Percentiles rank a stretch among this genome's conserved stretches.
phyloP scores from a whole-genome alignment of 2,329 filamentous ascomycete species.

The Ophiostoma montium region DNA sequence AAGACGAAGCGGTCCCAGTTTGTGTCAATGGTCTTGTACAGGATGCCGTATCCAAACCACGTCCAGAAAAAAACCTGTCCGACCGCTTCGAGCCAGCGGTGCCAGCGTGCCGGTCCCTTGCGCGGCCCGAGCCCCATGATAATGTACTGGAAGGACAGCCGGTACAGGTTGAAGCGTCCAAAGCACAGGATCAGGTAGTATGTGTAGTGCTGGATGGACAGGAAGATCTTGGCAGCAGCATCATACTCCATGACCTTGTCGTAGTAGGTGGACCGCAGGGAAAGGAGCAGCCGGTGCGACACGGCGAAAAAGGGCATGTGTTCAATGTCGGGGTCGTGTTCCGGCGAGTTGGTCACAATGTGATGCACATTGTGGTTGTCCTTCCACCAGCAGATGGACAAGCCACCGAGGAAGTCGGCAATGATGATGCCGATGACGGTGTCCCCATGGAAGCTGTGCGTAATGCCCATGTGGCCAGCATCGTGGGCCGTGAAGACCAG shows the following conservation, averaged over 20 bases:
- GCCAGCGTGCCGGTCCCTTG: slow-evolving; percentile 70
- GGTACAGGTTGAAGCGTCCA: slow-evolving; percentile 78
- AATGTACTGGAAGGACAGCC: slow-evolving; percentile 66
- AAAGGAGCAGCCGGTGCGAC: slow-evolving; percentile 64
- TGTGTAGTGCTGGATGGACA: slow-evolving; percentile 64
- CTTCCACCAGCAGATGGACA: slow-evolving; percentile 97
- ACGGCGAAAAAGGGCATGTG: slow-evolving; percentile 83
- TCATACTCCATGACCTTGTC: slow-evolving; percentile 69
- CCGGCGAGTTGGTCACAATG: slow-evolving; percentile 86
- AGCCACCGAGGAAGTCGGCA: slow-evolving; percentile 75
- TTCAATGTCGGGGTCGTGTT: slow-evolving; percentile 92
- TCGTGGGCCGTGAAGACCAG: slow-evolving; percentile 90
- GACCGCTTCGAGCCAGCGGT: slow-evolving; percentile 62
- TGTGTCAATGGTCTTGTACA: slow-evolving; percentile 60
- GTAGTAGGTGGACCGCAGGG: slow-evolving; percentile 69
- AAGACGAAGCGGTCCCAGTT: slow-evolving; percentile 57
- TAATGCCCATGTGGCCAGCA: slow-evolving; percentile 94
- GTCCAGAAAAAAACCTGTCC: slow-evolving; percentile 74
- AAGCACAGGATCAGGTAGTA: slow-evolving; percentile 74
- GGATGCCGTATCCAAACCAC: slow-evolving; percentile 71
- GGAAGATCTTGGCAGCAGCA: slow-evolving; percentile 50
- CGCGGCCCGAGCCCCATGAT: slow-evolving; percentile 54
- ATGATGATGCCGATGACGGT: slow-evolving; percentile 79
- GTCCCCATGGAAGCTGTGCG: slow-evolving; percentile 74
- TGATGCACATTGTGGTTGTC: slow-evolving; percentile 92